Conservation (phyloP, 371 early-diverging fungal species). For the Saksenaea vasiformis region DNA sequence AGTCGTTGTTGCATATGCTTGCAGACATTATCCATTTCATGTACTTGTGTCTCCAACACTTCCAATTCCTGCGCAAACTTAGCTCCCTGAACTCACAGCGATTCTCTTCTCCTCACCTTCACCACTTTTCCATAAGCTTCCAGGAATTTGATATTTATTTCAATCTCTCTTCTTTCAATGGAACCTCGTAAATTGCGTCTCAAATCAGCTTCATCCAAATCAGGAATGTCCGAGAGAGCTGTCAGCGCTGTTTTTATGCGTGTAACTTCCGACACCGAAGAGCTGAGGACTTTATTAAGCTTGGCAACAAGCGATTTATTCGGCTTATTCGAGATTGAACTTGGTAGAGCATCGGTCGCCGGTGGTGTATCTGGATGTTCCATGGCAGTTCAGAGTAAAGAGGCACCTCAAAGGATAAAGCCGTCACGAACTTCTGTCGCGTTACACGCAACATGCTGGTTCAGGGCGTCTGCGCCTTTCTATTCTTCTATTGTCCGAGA, state of each 20-base stretch:
- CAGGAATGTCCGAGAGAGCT: slow-evolving; percentile 71
- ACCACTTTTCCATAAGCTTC: slow-evolving; percentile 64
- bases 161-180: slow-evolving; percentile 70
- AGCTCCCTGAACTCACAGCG: slow-evolving; percentile 9
- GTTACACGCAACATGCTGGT: not conserved
- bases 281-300: slow-evolving; percentile 57
- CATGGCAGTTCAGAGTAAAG: not conserved
- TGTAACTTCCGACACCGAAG: slow-evolving; percentile 55
- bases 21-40: slow-evolving; percentile 59
- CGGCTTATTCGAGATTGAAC: slow-evolving; percentile 41
- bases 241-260: slow-evolving; percentile 64
- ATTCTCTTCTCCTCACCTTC: slow-evolving; percentile 38
- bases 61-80: slow-evolving; percentile 53
- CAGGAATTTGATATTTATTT: slow-evolving; percentile 64
- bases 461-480: not conserved
- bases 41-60: slow-evolving; percentile 55
- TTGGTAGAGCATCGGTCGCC: slow-evolving; percentile 15
- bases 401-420: not conserved
- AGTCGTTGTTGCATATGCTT: slow-evolving; percentile 66
- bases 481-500: not conserved
- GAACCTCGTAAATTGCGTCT: slow-evolving; percentile 67
- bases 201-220: slow-evolving; percentile 55
- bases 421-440: not conserved
- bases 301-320: slow-evolving; percentile 54
- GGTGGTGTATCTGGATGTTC: not conserved